Evolutionary conservation across 345 rosid genomes (phyloP).

Genomic region (Melastoma malabathricum): DNA sequence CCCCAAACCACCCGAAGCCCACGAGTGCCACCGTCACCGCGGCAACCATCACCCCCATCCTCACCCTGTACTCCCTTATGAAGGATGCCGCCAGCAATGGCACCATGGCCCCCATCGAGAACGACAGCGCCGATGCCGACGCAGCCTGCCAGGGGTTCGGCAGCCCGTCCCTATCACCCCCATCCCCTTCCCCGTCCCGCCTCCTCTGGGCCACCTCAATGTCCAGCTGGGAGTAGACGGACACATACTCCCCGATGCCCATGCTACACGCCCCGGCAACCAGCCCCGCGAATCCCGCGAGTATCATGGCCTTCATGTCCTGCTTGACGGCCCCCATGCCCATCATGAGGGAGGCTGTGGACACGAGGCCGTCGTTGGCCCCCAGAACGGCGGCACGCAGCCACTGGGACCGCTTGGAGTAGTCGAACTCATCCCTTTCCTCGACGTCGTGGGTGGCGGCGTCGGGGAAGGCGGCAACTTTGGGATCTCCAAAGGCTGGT

Average conservation of each 20-base stretch:
- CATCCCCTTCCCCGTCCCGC: slow-evolving; percentile 24
- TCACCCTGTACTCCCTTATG: slow-evolving; percentile 41
- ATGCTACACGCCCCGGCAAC: slow-evolving; percentile 96
- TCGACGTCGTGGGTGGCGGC: slow-evolving; percentile 12
- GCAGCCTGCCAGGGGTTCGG: slow-evolving; percentile 85
- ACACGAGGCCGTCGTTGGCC: slow-evolving; percentile 82
- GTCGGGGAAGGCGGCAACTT: slow-evolving; percentile 3
- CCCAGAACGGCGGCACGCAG: slow-evolving; percentile 90
- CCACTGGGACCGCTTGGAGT: slow-evolving; percentile 85
- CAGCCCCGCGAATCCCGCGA: slow-evolving; percentile 78
- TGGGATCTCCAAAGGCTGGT: slow-evolving; percentile 11
- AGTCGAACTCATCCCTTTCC: slow-evolving; percentile 30
- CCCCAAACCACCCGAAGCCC: slow-evolving; percentile 70
- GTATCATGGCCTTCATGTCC: slow-evolving; percentile 69
- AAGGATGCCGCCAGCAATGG: slow-evolving; percentile 78
- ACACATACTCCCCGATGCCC: slow-evolving; percentile 93
- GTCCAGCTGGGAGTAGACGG: slow-evolving; percentile 77
- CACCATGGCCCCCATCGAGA: slow-evolving; percentile 67
- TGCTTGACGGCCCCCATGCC: slow-evolving; percentile 81
- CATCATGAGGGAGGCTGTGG: slow-evolving; percentile 84
- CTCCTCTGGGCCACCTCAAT: slow-evolving; percentile 65
- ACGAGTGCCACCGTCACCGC: slow-evolving; percentile 52
- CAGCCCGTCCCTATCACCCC: slow-evolving; percentile 30
- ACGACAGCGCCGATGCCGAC: slow-evolving; percentile 74
- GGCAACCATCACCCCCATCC: slow-evolving; percentile 44